Evolutionary conservation across 768 basidiomycete genomes (phyloP), one percentile per base, ranked within the genome.

Genomic region (Pleurotus tuber-regium): DNA sequence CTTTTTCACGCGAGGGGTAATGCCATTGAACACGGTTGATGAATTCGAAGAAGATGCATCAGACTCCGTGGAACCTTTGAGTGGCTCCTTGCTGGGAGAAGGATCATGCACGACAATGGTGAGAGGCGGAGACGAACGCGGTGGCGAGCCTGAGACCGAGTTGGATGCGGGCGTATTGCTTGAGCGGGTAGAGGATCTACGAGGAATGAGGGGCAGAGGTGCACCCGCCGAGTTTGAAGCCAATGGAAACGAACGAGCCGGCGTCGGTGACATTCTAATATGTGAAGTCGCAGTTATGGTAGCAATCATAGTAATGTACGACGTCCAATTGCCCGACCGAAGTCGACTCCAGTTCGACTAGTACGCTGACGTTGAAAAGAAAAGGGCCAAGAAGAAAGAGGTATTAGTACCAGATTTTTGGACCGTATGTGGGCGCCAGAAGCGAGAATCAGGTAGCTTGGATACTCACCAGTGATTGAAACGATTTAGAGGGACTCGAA

Each of bases 161-260:
- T 30, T 38, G 30, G 53, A 44, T 23, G 54, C 54, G 38, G 56
- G 29, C 40, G 23, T 49, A 24, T 66, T 41, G 57, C 65, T 66
- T 58, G 59, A 57, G 57, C 54, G 57, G 28, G 61, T 65, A 44
- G 66, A 63, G 4, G 70, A 61, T 42, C 84, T 71, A 48, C 84
- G 78, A 30, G 87, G 83, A 47, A 87, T 73, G 44, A 78, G 70
- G 12, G 86, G 85, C n/a, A 87, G 76, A 50, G 85, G 77, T 6
- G 70, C 70, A 2, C 79, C 76, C 26, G 86, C 82, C 25, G 73
- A 66, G 64, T 84, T 87, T 35, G 80, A 68, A 52, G 69, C 63
- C 41, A 68, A 69, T 41, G 71, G 59, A 54, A 67, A 59, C 26
- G 61, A 59, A 50, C 63, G 61, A 53, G 71, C 63, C 55, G 66